Evolutionary conservation across 192 early-diverging fungal species (phyloP), one percentile per base, ranked within the genome.

Genomic region (Powellomyces hirtus): DNA sequence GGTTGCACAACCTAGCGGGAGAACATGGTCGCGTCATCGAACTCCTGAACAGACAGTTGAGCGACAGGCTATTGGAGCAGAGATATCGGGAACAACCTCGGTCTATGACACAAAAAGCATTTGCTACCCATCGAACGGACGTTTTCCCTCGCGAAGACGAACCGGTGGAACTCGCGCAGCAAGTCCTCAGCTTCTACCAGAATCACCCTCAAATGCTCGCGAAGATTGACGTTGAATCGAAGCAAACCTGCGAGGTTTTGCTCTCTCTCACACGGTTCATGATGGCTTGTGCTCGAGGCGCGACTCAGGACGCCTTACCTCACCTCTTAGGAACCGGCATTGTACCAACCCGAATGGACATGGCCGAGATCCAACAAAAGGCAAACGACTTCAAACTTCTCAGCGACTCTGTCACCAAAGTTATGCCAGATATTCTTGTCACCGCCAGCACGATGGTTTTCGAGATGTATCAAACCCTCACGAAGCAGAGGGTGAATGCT

Each of bases 361-460:
- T 88, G 60, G 58, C 73, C 0, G 58, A 66, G 16, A 84, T 92
- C 20, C 72, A 81, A 35, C 82, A 84, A 10, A 68, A 85, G 27
- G 88, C 87, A 0, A 85, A 90, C 27, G 79, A 84, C n/a, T 89
- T 94, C 46, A 71, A 77, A 31, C 64, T 22, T 1, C 71, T 92
- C 57, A 87, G 91, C 40, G 89, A 90, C 40, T 65, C 75, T 7
- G 83, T 98, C 22, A 80, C 86, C 10, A 83, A 84, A 26, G 89
- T 89, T 74, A 80, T 95, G 65, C 89, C 94, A 8, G 82, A 90
- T 10, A 74, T 95, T 6, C 67, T 98, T 20, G 69, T 93, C 27
- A 79, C 81, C 38, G 81, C 89, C 2, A 93, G 92, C 89, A 82
- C 86, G 20, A 83, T 78, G 42, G 58, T 90, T 55, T 87, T 83